These are phyloP conservation scores for Yamadazyma friedrichii DNA, from an alignment of 1,139 yeast genomes.

Conservation along the genomic window DNA sequence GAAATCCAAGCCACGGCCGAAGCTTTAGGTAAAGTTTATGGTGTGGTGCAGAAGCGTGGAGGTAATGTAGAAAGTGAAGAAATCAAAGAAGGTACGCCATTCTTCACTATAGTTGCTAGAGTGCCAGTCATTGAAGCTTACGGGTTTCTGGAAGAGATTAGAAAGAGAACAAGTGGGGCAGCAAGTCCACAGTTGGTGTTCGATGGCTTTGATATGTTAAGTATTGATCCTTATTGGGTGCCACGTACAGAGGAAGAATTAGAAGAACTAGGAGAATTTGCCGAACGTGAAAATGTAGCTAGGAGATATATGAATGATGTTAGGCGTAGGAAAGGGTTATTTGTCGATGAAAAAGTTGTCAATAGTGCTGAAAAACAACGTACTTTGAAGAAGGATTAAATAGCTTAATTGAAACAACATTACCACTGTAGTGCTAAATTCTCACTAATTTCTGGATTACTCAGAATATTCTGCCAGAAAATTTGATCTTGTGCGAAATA, in stretches of 20 bases:
- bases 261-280: slow-evolving; percentile 89
- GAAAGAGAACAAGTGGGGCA: slow-evolving; percentile 93
- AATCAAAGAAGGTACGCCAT: slow-evolving; percentile 97
- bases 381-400: slow-evolving; percentile 65
- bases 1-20: slow-evolving; percentile 95
- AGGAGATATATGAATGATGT: slow-evolving; percentile 79
- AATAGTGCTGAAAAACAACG: slow-evolving; percentile 92
- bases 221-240: slow-evolving; percentile 97
- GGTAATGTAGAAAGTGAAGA: slow-evolving; percentile 89
- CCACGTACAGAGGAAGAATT: slow-evolving; percentile 98
- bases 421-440: not conserved
- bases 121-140: slow-evolving; percentile 95
- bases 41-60: slow-evolving; percentile 84
- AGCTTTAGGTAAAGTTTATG: slow-evolving; percentile 92
- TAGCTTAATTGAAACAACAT: no score
- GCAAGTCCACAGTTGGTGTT: slow-evolving; percentile 95
- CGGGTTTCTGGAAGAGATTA: slow-evolving; percentile 92
- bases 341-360: slow-evolving; percentile 86
- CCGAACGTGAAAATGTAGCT: slow-evolving; percentile 90
- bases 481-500: no score
- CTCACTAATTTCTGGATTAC: not conserved
- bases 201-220: slow-evolving; percentile 82
- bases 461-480: not conserved
- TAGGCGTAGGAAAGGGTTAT: slow-evolving; percentile 84
- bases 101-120: slow-evolving; percentile 80